phyloP scores from a whole-genome alignment of 345 rosid species.

The Microthlaspi erraticum region DNA sequence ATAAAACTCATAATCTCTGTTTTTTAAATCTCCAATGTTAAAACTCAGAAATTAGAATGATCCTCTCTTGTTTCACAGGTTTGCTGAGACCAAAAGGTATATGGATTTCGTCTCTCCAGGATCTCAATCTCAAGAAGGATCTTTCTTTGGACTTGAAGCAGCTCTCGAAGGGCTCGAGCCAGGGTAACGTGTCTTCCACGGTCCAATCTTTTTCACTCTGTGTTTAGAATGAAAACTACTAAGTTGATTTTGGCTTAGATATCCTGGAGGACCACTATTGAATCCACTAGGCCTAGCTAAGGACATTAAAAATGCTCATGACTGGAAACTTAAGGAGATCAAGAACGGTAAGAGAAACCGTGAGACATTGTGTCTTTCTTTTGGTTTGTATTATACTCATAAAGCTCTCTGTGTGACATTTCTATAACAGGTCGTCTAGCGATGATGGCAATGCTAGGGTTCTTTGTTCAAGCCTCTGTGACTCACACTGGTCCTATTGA shows the following conservation, averaged over 20 bases:
- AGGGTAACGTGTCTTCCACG: conserved; percentile 52
- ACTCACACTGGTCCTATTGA: conserved; percentile 93
- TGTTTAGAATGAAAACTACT: neutral
- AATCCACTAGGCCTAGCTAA: conserved; percentile 93
- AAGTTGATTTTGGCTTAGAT: conserved; percentile 48
- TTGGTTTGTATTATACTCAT: neutral
- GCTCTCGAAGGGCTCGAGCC: conserved; percentile 85
- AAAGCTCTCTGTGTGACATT: neutral
- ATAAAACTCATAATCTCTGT: conserved; percentile 2
- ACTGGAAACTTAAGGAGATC: conserved; percentile 90
- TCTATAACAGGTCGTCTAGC: conserved; percentile 74
- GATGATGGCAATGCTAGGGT: conserved; percentile 89
- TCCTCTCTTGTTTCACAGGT: conserved; percentile 46
- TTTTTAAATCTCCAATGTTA: neutral
- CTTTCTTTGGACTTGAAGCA: conserved; percentile 87
- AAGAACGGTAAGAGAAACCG: conserved; percentile 78
- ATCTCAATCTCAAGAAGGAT: conserved; percentile 79
- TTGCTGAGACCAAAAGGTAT: conserved; percentile 85
- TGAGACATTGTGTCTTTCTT: too few relatives aligned
- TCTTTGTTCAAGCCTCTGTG: conserved; percentile 85
- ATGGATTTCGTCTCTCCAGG: conserved; percentile 87
- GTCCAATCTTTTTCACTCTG: neutral
- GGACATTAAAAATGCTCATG: conserved; percentile 67
- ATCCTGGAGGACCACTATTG: conserved; percentile 93
- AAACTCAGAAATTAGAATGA: neutral